Base-by-base conservation (phyloP, 1,139 yeast genomes). In the Casaregolazyma lundiana region DNA sequence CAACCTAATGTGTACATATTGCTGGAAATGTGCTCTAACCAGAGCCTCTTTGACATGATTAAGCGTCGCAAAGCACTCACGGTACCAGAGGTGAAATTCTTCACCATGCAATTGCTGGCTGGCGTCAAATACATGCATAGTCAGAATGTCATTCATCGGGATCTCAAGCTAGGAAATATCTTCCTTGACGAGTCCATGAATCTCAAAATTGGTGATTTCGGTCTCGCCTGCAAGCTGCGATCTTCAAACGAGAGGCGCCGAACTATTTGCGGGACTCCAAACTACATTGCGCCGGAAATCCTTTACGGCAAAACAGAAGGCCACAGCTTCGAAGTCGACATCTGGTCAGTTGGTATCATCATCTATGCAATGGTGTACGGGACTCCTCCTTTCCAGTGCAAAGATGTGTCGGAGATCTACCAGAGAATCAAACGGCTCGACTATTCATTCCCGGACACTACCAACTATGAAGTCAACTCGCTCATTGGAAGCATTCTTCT, bases 331-430 rank as follows among this genome's bases (percentile, higher is more conserved):
- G 96, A 89, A 65, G 97, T 89, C 36, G 98, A 92, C 65, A 79
- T 88, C 55, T 92, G 98, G 98, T 95, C 97, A 6, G 81, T 89
- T 57, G 98, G 98, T 51, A 87, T 92, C 50, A 92, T 92, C 88
- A 75, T 92, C 72, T 92, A 84, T 62, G 95, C 97, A 4, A 76
- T 92, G 68, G 72, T 92, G 46, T 76, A 84, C 46, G 97, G 97
- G 24, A 89, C 88, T 65, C 97, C 98, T 15, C 98, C 98, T 3
- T 92, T 92, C 70, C 98, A 92, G 69, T 89, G 96, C 32, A 88
- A 88, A 64, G 96, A 90, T 63, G 97, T 94, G 44, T 86, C 89
- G 60, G 81, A 86, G 47, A 92, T 94, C 55, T 94, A 94, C 67
- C 95, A 89, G 48, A 60, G 96, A 66, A 92, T 94, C 65, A 88